Conservation (phyloP, 179 eudicot species). For the Beta macrorhiza region DNA sequence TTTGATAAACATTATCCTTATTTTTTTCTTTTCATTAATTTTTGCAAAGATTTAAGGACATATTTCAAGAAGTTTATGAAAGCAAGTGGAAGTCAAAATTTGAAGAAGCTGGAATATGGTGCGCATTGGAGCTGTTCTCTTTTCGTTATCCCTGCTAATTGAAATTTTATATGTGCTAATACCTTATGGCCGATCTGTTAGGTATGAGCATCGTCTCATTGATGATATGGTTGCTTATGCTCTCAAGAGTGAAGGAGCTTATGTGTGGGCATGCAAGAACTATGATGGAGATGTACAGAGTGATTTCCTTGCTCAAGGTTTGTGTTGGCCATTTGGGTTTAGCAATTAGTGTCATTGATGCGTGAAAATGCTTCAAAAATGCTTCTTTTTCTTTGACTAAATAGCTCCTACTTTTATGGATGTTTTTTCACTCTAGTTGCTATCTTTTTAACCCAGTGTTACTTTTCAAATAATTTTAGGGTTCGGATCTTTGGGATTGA, state of each 20-base stretch:
- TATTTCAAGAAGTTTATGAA: conserved; percentile 96
- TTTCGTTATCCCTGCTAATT: background rate
- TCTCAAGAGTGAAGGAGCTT: conserved; percentile 95
- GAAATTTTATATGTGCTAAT: background rate
- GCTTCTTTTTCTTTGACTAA: background rate
- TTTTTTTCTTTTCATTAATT: conserved; percentile 8
- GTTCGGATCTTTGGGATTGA: conserved; percentile 94
- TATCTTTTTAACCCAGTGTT: conserved; percentile 5
- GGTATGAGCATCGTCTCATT: conserved; percentile 99
- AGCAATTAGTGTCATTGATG: conserved; percentile 11
- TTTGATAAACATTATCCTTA: background rate
- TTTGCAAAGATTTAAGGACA: conserved; percentile 82
- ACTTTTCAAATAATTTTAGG: conserved; percentile 48
- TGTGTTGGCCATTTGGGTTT: background rate
- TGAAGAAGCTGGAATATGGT: conserved; percentile 93
- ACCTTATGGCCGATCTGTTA: conserved; percentile 27
- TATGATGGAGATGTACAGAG: conserved; percentile 99
- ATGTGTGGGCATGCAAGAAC: conserved; percentile 99
- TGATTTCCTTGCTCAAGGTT: conserved; percentile 97
- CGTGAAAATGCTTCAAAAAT: background rate
- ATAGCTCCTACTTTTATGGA: background rate
- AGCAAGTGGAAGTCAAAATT: conserved; percentile 76
- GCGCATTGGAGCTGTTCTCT: conserved; percentile 21
- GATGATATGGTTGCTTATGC: conserved; percentile 99
- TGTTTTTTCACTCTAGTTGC: background rate